Conservation (phyloP, 495 filamentous ascomycete genomes). For the Aspergillus avenaceus region DNA sequence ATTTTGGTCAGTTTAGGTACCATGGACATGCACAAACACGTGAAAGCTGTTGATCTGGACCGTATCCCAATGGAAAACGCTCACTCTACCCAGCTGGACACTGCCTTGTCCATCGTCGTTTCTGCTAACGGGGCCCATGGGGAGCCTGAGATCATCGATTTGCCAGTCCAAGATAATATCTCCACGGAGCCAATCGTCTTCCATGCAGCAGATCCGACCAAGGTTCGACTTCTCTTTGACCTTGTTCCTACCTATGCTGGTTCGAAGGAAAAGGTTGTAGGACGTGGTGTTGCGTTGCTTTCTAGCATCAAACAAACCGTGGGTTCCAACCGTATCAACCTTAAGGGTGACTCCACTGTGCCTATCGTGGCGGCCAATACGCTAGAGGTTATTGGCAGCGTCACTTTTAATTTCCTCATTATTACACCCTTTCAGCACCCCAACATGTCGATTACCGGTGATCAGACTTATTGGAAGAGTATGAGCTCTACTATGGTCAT, state of each 20-base stretch:
- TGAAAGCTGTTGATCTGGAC: constrained; percentile 82
- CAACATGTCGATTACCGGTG: constrained; percentile 82
- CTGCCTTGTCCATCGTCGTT: constrained; percentile 85
- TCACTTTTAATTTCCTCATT: constrained; percentile 95
- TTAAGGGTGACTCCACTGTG: constrained; percentile 90
- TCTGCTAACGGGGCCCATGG: constrained; percentile 85
- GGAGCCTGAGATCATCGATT: constrained; percentile 81
- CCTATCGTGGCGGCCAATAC: constrained; percentile 80
- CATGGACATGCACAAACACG: constrained; percentile 83
- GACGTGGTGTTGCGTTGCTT: constrained; percentile 87
- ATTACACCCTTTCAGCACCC: constrained; percentile 93
- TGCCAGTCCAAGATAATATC: constrained; percentile 91
- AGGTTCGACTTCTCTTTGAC: constrained; percentile 89
- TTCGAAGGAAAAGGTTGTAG: constrained; percentile 79
- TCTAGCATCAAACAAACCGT: constrained; percentile 77
- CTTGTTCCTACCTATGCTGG: constrained; percentile 97
- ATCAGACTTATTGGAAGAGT: constrained; percentile 95
- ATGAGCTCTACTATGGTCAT: constrained; percentile 82
- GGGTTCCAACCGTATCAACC: constrained; percentile 74
- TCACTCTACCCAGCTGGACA: constrained; percentile 89
- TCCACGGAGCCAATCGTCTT: constrained; percentile 90
- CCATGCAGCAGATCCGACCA: constrained; percentile 67
- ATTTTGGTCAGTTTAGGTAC: constrained; percentile 88
- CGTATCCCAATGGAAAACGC: constrained; percentile 80
- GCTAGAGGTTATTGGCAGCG: constrained; percentile 84